Evolutionary conservation across 2,329 filamentous ascomycete species (phyloP).

Genomic region (Elsinoe fawcettii): DNA sequence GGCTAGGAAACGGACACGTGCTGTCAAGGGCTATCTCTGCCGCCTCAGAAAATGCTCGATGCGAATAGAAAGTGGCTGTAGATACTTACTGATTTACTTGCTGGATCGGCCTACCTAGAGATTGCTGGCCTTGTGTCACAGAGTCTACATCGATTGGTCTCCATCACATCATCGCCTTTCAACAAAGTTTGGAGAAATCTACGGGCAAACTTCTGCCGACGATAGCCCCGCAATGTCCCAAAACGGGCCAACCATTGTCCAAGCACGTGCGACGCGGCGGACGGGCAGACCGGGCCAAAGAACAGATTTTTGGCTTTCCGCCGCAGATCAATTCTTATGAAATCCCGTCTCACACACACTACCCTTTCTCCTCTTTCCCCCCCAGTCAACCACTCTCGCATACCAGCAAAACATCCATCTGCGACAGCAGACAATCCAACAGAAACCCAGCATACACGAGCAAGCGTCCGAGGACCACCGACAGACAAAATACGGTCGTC

Average conservation of each 20-base stretch:
- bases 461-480: conserved; percentile 7
- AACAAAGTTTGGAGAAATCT: not conserved
- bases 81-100: not conserved
- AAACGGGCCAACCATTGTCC: not conserved
- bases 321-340: not conserved
- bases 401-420: conserved; percentile 6
- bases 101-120: not conserved
- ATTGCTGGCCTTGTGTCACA: not conserved
- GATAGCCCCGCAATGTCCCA: not conserved
- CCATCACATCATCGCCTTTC: not conserved
- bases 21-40: not conserved
- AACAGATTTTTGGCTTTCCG: conserved; percentile 6
- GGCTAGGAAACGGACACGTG: not conserved
- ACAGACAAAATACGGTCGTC: conserved; percentile 10
- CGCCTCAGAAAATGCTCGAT: not conserved
- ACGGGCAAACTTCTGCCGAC: conserved; percentile 8
- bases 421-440: not conserved
- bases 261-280: conserved; percentile 10
- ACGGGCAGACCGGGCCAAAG: not conserved
- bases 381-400: not conserved
- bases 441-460: not conserved
- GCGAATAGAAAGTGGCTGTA: not conserved
- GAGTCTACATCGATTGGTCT: not conserved
- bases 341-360: conserved; percentile 4
- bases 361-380: not conserved